A percentile compares a stretch with the other conserved stretches of the same genome.
These are phyloP conservation scores for Amanita jacksonii DNA, from an alignment of 768 basidiomycete genomes.

Conservation along the genomic window DNA sequence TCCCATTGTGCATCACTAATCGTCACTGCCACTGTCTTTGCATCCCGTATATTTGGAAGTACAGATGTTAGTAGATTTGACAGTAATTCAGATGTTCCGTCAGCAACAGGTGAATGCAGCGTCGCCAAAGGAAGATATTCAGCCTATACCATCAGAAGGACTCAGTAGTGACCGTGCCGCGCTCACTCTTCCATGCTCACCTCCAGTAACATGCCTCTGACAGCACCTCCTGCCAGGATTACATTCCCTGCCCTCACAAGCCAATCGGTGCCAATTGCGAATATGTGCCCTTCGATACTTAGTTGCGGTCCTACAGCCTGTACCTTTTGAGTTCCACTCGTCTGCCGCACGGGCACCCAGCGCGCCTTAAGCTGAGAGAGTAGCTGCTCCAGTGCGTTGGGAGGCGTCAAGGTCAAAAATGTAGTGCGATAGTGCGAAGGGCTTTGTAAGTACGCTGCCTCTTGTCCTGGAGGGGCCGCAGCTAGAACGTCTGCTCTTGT, in stretches of 20 bases:
- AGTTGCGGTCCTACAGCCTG: slow-evolving; percentile 51
- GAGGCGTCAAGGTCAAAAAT: slow-evolving; percentile 66
- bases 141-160: slow-evolving; percentile 36
- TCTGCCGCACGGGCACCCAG: slow-evolving; percentile 63
- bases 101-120: slow-evolving; percentile 51
- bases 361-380: slow-evolving; percentile 64
- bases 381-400: slow-evolving; percentile 67
- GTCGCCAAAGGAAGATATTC: slow-evolving; percentile 75
- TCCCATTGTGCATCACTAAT: slow-evolving; percentile 75
- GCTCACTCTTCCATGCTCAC: slow-evolving; percentile 22
- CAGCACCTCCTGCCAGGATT: slow-evolving; percentile 58
- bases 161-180: slow-evolving; percentile 6
- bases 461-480: slow-evolving; percentile 33
- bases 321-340: slow-evolving; percentile 31
- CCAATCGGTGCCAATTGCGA: slow-evolving; percentile 74
- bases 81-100: slow-evolving; percentile 64
- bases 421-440: slow-evolving; percentile 68
- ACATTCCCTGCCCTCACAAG: slow-evolving; percentile 75
- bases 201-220: slow-evolving; percentile 83
- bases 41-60: slow-evolving; percentile 62
- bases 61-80: slow-evolving; percentile 69
- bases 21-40: slow-evolving; percentile 69
- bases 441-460: slow-evolving; percentile 32
- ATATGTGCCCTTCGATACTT: slow-evolving; percentile 66
- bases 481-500: slow-evolving; percentile 50